Conservation (phyloP, 2,329 filamentous ascomycete species). For the Aspergillus bombycis region DNA sequence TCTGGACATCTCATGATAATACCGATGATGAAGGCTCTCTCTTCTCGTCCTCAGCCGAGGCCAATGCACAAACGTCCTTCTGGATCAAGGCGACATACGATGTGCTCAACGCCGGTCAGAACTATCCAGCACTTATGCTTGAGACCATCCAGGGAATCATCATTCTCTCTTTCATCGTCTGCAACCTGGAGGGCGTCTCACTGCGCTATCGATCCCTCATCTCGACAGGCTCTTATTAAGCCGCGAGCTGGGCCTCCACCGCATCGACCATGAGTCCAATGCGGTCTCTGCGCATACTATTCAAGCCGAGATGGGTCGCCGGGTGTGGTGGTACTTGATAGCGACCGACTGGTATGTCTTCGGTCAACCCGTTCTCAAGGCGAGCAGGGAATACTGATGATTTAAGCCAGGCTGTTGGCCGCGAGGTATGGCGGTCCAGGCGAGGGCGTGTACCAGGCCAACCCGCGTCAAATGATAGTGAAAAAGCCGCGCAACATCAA, state of each 20-base stretch:
- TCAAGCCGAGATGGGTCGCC: background rate
- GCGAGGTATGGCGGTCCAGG: background rate
- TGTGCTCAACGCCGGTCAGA: too few relatives aligned
- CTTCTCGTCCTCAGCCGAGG: too few relatives aligned
- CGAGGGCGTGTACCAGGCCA: background rate
- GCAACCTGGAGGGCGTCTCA: too few relatives aligned
- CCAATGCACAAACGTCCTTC: too few relatives aligned
- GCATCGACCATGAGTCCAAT: background rate
- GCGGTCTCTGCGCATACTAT: background rate
- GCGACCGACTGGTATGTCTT: background rate
- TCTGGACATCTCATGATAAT: too few relatives aligned
- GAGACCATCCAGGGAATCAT: too few relatives aligned
- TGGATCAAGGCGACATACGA: too few relatives aligned
- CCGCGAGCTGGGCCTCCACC: background rate
- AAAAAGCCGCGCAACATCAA: background rate
- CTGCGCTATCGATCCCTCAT: too few relatives aligned
- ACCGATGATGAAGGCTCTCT: too few relatives aligned
- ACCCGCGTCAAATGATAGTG: background rate
- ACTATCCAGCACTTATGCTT: too few relatives aligned
- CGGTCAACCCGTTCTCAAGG: background rate
- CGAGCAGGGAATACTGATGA: background rate
- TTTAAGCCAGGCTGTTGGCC: background rate
- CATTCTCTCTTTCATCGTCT: too few relatives aligned
- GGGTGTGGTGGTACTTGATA: background rate
- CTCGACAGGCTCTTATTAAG: background rate